phyloP scores from a whole-genome alignment of 139 green algal genomes.

The Yamagishiella unicocca region DNA sequence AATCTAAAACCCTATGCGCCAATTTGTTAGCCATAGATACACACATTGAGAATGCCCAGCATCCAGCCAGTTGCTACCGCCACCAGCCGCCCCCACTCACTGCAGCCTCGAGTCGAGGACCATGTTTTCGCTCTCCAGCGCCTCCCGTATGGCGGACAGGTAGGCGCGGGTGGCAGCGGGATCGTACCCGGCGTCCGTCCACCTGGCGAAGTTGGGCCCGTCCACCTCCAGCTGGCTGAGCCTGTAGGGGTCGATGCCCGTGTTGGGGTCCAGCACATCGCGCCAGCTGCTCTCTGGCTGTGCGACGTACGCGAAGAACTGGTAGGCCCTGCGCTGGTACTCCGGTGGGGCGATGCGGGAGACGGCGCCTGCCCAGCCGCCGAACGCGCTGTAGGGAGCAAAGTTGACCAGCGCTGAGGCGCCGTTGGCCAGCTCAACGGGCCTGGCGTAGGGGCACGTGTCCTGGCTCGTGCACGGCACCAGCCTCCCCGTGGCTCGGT shows the following conservation, averaged over 20 bases:
- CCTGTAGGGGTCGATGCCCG: conserved; percentile 18
- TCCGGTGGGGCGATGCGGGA: neutral
- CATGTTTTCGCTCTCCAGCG: neutral
- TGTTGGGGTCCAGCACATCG: conserved; percentile 8
- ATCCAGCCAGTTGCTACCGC: no score
- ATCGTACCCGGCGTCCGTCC: conserved; percentile 2
- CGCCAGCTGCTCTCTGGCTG: conserved; percentile 9
- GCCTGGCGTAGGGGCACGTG: neutral
- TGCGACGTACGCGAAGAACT: conserved; percentile 17
- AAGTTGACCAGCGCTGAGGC: conserved; percentile 16
- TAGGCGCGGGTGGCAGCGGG: neutral
- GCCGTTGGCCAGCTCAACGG: neutral
- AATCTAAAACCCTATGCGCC: no score
- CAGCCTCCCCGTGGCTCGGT: neutral
- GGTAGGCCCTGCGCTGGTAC: conserved; percentile 2
- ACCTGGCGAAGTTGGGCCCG: neutral
- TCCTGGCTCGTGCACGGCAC: neutral
- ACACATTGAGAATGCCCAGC: no score
- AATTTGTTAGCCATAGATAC: no score
- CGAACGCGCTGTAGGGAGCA: conserved; percentile 42
- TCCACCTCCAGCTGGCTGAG: neutral
- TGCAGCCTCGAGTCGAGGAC: conserved; percentile 22
- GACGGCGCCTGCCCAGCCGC: conserved; percentile 21
- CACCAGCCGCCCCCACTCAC: neutral
- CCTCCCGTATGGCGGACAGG: neutral